Conservation (phyloP, 2,329 filamentous ascomycete species). For the Trichoderma oligosporum region DNA sequence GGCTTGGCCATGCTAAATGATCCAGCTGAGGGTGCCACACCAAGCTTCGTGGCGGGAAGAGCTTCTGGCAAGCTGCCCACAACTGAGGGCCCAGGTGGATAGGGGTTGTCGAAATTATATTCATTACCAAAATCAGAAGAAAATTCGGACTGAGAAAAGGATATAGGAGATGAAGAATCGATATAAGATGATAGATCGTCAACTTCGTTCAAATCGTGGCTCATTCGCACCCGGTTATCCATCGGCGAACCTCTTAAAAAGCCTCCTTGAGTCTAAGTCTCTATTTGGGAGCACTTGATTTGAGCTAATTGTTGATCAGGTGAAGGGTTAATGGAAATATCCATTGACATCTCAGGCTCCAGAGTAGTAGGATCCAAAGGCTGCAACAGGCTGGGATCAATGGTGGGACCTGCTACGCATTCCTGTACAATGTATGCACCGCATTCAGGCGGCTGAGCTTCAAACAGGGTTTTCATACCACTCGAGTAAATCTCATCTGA, state of each 20-base stretch:
- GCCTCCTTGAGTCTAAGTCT: conserved; percentile 7
- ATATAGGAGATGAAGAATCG: neutral
- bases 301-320: neutral
- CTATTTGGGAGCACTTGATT: neutral
- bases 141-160: neutral
- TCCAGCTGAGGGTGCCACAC: neutral
- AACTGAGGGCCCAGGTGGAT: neutral
- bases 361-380: neutral
- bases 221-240: neutral
- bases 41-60: neutral
- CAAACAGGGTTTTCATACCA: too few relatives aligned
- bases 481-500: too few relatives aligned
- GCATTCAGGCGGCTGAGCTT: neutral
- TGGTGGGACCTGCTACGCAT: neutral
- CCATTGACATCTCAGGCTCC: neutral
- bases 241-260: neutral
- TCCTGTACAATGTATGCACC: neutral
- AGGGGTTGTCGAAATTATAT: neutral
- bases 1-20: neutral
- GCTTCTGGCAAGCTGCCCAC: neutral
- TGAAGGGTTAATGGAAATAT: too few relatives aligned
- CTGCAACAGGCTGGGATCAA: neutral
- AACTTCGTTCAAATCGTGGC: neutral
- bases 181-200: neutral
- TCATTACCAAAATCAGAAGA: neutral